These are phyloP conservation scores for Maudiozyma bulderi DNA, from an alignment of 805 yeast species.

Conservation along the genomic window DNA sequence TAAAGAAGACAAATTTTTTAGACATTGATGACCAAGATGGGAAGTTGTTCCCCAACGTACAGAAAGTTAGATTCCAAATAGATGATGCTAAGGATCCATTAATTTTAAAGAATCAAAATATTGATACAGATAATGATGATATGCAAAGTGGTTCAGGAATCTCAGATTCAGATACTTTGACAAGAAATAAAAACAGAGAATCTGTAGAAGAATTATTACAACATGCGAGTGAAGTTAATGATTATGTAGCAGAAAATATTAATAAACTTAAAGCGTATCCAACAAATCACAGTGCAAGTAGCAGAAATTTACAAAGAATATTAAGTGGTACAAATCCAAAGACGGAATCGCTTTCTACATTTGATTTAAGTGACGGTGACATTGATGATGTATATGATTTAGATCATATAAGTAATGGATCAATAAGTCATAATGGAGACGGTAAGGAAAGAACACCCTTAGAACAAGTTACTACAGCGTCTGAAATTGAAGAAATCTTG, in stretches of 20 bases:
- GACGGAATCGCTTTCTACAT: slow-evolving; percentile 24
- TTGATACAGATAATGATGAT: not conserved
- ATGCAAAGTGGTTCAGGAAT: not conserved
- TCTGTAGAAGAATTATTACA: slow-evolving; percentile 20
- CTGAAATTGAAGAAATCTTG: not conserved
- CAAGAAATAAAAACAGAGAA: not conserved
- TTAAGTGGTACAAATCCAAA: slow-evolving; percentile 12
- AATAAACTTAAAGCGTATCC: slow-evolving; percentile 9
- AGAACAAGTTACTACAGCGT: slow-evolving; percentile 1
- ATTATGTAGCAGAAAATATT: slow-evolving; percentile 15
- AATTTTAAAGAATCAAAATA: not conserved
- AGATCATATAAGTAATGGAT: slow-evolving; percentile 1
- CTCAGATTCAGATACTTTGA: not conserved
- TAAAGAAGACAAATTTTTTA: slow-evolving; percentile 15
- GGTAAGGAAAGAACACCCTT: not conserved
- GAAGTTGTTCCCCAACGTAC: slow-evolving; percentile 2
- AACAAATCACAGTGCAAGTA: slow-evolving; percentile 4
- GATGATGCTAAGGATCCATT: not conserved
- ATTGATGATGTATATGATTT: slow-evolving; percentile 7
- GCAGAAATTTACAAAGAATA: slow-evolving; percentile 5
- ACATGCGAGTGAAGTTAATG: slow-evolving; percentile 14
- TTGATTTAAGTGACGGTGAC: slow-evolving; percentile 22
- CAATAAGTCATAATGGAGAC: not conserved
- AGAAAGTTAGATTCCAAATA: slow-evolving; percentile 11
- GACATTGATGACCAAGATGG: slow-evolving; percentile 13